Evolutionary conservation across 176 grass and related monocot species (phyloP), one percentile per base, ranked within the genome.

Genomic region (Elaeis guineensis): DNA sequence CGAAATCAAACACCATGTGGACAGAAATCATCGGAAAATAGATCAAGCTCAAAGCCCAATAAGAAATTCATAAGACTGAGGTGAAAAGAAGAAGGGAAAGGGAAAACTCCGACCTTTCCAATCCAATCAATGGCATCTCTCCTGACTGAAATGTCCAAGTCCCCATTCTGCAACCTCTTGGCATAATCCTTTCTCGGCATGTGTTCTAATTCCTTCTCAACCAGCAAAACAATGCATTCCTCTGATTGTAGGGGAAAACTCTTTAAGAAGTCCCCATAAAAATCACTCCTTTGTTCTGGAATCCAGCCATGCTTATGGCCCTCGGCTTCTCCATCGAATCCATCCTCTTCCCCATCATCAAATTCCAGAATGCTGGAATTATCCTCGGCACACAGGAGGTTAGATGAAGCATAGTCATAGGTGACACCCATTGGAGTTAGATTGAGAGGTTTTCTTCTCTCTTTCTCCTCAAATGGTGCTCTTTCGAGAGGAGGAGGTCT

Each of bases 121-220:
- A 95, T 95, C 83, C 83, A 95, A 57, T 95, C 74, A 68, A 87
- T 84, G 68, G 86, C 90, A 61, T 81, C 74, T 76, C 76, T 90
- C 78, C 90, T 86, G 69, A 81, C 79, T 35, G 74, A 74, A 54
- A 63, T 64, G 65, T 77, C 90, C 49, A 84, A 76, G 63, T 77
- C 67, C 2, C 74, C 86, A 1, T 28, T 70, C 63, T 66, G 72
- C 65, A 90, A 23, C 80, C 69, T 74, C 68, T 86, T 66, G 44
- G 62, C 39, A 16, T 90, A 95, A 17, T 65, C 83, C 35, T 51
- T 54, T 48, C 50, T 57, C 50, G 90, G 86, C 0, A 76, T 50
- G 69, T 90, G 74, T 57, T 90, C 76, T 60, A 14, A 39, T 62
- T 95, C 90, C 76, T 72, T 90, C 71, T 55, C 77, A 66, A 95